These are phyloP conservation scores for Aspergillus puulaauensis DNA, from an alignment of 2,329 filamentous ascomycete genomes.

Conservation along the genomic window DNA sequence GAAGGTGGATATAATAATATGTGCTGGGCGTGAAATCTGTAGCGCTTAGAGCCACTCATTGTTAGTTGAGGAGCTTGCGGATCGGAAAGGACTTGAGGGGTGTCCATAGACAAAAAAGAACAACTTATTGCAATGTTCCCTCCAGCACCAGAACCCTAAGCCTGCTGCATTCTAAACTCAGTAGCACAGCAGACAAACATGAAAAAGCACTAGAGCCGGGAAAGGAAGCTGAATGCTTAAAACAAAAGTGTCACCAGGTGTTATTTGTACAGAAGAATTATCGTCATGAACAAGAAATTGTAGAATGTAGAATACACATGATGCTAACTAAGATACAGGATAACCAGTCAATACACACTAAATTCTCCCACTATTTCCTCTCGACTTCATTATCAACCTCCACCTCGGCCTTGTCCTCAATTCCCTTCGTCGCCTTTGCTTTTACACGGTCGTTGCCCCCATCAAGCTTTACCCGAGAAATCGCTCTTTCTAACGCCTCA, in stretches of 20 bases:
- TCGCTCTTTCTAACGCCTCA: slow-evolving; percentile 63
- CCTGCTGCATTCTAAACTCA: not conserved
- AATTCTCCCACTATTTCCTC: slow-evolving; percentile 12
- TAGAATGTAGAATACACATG: slow-evolving; percentile 2
- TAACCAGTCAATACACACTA: not conserved
- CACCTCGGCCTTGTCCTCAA: slow-evolving; percentile 8
- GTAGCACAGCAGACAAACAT: too few relatives aligned
- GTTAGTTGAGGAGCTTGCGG: not conserved
- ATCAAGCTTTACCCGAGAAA: slow-evolving; percentile 58
- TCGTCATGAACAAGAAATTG: not conserved
- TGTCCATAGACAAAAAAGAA: not conserved
- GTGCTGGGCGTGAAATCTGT: not conserved
- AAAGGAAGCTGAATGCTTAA: not conserved
- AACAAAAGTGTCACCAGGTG: not conserved
- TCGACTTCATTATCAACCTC: not conserved
- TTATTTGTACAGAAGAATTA: not conserved
- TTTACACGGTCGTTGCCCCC: slow-evolving; percentile 23
- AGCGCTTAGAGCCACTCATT: not conserved
- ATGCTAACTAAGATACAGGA: slow-evolving; percentile 2
- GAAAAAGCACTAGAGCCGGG: not conserved
- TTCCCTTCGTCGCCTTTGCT: slow-evolving; percentile 19
- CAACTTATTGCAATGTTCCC: not conserved
- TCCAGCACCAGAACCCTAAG: not conserved
- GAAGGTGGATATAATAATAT: not conserved
- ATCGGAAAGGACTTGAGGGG: not conserved